A percentile compares a stretch with the other conserved stretches of the same genome.
Evolutionary conservation across 169 alveolate genomes (phyloP).

Genomic region (Cryptosporidium sp.): DNA sequence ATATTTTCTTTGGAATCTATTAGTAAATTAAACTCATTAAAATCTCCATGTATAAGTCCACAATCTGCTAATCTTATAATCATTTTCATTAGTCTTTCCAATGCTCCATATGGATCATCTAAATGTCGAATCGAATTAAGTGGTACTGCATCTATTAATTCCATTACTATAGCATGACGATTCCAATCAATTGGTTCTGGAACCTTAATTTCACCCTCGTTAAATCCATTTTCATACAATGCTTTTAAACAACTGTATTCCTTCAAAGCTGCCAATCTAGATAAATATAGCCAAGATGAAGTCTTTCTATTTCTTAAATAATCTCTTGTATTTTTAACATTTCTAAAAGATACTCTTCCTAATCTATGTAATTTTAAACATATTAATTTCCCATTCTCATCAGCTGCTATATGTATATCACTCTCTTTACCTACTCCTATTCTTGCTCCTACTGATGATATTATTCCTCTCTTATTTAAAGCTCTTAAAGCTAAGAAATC

Average conservation of each 20-base stretch:
- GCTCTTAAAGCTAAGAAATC: conserved; percentile 98
- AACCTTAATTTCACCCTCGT: conserved; percentile 76
- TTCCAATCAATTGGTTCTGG: conserved; percentile 97
- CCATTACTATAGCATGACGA: conserved; percentile 98
- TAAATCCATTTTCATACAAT: conserved; percentile 93
- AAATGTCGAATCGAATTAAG: conserved; percentile 89
- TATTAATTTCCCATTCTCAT: conserved; percentile 89
- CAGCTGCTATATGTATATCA: conserved; percentile 96
- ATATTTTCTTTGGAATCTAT: conserved; percentile 88
- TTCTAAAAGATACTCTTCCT: conserved; percentile 97
- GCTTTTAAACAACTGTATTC: conserved; percentile 97
- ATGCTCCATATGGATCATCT: conserved; percentile 84
- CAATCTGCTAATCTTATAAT: conserved; percentile 91
- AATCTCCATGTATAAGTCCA: conserved; percentile 99
- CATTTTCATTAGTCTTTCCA: conserved; percentile 84
- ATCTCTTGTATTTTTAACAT: conserved; percentile 97
- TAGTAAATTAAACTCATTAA: conserved; percentile 97
- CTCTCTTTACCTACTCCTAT: conserved; percentile 99
- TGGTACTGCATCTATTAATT: conserved; percentile 94
- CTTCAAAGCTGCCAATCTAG: conserved; percentile 98
- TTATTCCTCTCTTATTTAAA: conserved; percentile 92
- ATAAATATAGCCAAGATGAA: conserved; percentile 98
- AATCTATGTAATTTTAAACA: conserved; percentile 93
- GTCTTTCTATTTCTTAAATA: conserved; percentile 95
- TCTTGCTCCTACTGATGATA: conserved; percentile 92